Evolutionary conservation across 164 flowering plant species (phyloP).

Genomic region (Vitis labrusca): DNA sequence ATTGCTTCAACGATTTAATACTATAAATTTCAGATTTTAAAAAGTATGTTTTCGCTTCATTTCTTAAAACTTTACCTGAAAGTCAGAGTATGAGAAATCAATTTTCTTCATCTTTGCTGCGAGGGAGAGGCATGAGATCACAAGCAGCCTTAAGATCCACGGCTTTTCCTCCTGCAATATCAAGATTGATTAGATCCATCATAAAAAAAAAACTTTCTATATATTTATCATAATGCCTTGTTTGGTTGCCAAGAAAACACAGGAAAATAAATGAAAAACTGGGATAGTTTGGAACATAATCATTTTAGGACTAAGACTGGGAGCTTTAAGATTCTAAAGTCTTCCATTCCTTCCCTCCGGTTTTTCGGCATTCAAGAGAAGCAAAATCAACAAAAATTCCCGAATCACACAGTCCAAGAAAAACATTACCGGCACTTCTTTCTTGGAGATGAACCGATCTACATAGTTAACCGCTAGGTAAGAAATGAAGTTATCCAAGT

Average conservation of each 20-base stretch:
- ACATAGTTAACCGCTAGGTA: conserved; percentile 74
- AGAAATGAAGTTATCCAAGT: conserved; percentile 39
- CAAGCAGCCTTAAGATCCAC: conserved; percentile 55
- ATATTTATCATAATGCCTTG: no score
- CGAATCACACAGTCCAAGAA: background rate
- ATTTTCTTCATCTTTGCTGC: conserved; percentile 63
- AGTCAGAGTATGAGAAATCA: conserved; percentile 31
- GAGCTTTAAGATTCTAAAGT: no score
- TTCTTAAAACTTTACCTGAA: conserved; percentile 39
- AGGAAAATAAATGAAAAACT: no score
- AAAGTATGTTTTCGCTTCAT: no score
- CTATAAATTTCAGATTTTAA: background rate
- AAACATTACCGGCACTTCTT: conserved; percentile 44
- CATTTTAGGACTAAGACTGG: no score
- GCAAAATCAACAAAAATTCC: background rate
- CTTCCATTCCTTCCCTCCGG: no score
- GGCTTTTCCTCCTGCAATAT: conserved; percentile 49
- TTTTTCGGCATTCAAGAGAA: no score
- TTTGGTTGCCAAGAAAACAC: no score
- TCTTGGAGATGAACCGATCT: conserved; percentile 63
- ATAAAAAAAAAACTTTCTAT: no score
- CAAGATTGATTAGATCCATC: conserved; percentile 1
- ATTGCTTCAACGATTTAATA: background rate
- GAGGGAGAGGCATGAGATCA: conserved; percentile 47
- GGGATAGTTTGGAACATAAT: no score